phyloP scores from a whole-genome alignment of 352 stramenopile species.

The Hyaloperonospora brassicae region DNA sequence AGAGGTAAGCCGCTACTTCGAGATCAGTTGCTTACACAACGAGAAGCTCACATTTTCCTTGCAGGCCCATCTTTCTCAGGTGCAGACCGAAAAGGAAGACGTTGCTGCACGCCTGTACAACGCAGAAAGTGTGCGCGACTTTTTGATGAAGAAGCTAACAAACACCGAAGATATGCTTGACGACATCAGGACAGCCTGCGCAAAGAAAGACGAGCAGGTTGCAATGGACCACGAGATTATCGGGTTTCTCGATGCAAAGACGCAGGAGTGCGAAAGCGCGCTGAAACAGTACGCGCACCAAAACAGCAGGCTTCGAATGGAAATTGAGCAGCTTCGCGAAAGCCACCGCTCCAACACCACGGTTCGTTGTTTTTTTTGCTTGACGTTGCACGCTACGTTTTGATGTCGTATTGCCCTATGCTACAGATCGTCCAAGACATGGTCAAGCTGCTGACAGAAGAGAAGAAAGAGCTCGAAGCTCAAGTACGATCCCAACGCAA shows the following conservation, averaged over 20 bases:
- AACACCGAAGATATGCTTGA: constrained; percentile 61
- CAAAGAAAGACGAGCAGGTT: constrained; percentile 63
- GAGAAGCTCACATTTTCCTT: not conserved
- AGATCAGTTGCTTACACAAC: not conserved
- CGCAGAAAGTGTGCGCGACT: constrained; percentile 73
- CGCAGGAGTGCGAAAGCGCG: constrained; percentile 62
- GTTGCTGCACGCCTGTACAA: constrained; percentile 55
- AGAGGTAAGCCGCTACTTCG: constrained; percentile 28
- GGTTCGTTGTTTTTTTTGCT: constrained; percentile 21
- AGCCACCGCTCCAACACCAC: constrained; percentile 49
- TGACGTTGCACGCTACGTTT: not conserved
- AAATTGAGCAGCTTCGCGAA: constrained; percentile 44
- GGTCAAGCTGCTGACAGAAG: constrained; percentile 57
- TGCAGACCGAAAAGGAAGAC: constrained; percentile 77
- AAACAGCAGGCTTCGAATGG: constrained; percentile 38
- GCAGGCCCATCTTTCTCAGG: constrained; percentile 48
- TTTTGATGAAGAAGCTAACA: constrained; percentile 81
- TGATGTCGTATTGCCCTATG: not conserved
- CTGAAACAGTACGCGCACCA: constrained; percentile 47
- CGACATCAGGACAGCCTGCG: constrained; percentile 38
- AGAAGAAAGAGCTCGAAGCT: constrained; percentile 67
- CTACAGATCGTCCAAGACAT: constrained; percentile 78
- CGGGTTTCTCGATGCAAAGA: constrained; percentile 70
- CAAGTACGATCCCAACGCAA: constrained; percentile 73
- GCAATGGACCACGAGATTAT: constrained; percentile 76